These are phyloP conservation scores for Trichoderma endophyticum DNA, from an alignment of 2,329 filamentous ascomycete genomes.

Conservation along the genomic window DNA sequence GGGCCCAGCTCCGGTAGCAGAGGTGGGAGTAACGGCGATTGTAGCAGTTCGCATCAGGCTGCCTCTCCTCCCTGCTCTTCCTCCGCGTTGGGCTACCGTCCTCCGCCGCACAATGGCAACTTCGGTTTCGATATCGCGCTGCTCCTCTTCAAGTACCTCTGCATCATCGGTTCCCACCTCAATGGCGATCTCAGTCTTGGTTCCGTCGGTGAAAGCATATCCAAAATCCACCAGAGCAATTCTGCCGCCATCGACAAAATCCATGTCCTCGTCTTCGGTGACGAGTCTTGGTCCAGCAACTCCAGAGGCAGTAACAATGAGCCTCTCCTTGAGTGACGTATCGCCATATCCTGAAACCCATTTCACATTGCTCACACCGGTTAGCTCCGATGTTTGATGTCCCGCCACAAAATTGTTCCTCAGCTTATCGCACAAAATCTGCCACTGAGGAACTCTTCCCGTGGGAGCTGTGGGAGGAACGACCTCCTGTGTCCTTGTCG, in stretches of 20 bases:
- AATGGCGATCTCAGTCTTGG: constrained; percentile 58
- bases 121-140: constrained; percentile 70
- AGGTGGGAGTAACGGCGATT: not conserved
- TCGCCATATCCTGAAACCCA: constrained; percentile 62
- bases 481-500: constrained; percentile 30
- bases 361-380: constrained; percentile 64
- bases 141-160: constrained; percentile 69
- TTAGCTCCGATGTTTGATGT: constrained; percentile 60
- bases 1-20: constrained; percentile 25
- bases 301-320: constrained; percentile 71
- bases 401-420: constrained; percentile 71
- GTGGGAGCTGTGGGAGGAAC: constrained; percentile 28
- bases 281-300: constrained; percentile 56
- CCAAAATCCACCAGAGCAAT: constrained; percentile 72
- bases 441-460: constrained; percentile 60
- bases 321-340: constrained; percentile 49
- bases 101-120: constrained; percentile 74
- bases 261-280: constrained; percentile 67
- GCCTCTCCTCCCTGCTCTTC: not conserved
- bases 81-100: constrained; percentile 64
- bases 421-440: constrained; percentile 63
- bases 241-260: constrained; percentile 76
- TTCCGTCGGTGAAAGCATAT: constrained; percentile 56
- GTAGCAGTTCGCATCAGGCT: constrained; percentile 50
- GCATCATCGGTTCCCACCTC: constrained; percentile 70